These are phyloP conservation scores for Penicillium robsamsonii DNA, from an alignment of 495 filamentous ascomycete species.

Conservation along the genomic window DNA sequence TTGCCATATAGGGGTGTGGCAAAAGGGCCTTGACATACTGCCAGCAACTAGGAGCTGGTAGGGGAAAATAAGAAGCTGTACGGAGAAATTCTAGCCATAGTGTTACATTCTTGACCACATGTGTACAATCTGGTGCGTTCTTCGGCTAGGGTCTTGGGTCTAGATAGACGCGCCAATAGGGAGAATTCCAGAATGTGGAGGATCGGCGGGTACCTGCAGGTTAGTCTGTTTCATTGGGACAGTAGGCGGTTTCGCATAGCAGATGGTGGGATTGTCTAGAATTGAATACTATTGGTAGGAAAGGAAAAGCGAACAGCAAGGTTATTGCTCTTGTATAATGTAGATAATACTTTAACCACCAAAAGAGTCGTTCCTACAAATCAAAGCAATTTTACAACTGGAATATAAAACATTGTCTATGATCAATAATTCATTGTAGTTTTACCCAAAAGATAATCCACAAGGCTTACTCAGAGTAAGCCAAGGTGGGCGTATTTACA, in stretches of 20 bases:
- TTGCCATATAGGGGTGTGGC: not conserved
- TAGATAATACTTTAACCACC: too few species aligned
- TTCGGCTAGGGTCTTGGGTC: not conserved
- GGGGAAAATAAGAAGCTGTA: not conserved
- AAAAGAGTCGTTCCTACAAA: not conserved
- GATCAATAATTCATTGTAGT: slow-evolving; percentile 17
- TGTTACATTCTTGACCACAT: not conserved
- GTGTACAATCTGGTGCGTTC: not conserved
- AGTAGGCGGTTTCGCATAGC: not conserved
- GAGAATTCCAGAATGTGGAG: not conserved
- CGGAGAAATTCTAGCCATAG: not conserved
- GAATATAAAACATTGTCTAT: slow-evolving; percentile 4
- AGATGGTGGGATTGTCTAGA: not conserved
- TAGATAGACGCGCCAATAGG: not conserved
- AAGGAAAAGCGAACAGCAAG: not conserved
- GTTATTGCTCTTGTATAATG: too few species aligned
- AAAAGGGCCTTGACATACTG: not conserved
- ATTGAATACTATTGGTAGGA: not conserved
- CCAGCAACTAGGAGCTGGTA: not conserved
- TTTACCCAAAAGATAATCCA: not conserved
- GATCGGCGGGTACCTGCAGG: slow-evolving; percentile 1
- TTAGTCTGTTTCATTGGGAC: not conserved
- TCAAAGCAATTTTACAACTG: not conserved
- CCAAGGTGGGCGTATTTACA: slow-evolving; percentile 9
- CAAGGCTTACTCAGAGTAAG: not conserved